Conservation (phyloP, 352 stramenopile genomes). For the Globisporangium spiculum region DNA sequence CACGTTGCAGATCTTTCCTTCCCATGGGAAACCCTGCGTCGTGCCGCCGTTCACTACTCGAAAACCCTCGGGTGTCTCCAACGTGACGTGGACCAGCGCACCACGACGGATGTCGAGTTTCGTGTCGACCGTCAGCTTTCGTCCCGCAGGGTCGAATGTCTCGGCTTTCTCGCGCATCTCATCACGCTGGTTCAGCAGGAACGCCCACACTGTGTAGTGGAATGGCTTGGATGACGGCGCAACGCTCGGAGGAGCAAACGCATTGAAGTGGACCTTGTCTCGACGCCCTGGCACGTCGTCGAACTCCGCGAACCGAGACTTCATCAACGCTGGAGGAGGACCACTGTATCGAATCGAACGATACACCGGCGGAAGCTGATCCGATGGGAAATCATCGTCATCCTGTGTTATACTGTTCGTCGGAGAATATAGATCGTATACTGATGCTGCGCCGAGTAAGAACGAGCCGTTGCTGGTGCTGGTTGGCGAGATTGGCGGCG, state of each 20-base stretch:
- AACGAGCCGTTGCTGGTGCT: constrained; percentile 28
- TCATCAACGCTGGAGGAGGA: constrained; percentile 20
- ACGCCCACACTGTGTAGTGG: constrained; percentile 71
- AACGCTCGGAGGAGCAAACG: constrained; percentile 64
- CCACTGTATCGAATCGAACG: constrained; percentile 59
- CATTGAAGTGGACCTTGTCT: constrained; percentile 77
- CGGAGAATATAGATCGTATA: constrained; percentile 55
- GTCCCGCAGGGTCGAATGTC: constrained; percentile 30
- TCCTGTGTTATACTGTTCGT: constrained; percentile 42
- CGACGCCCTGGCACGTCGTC: constrained; percentile 40
- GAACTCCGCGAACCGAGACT: constrained; percentile 30
- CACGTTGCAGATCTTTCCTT: constrained; percentile 63
- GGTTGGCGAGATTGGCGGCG: constrained; percentile 32
- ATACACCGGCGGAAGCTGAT: constrained; percentile 72
- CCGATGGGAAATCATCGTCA: constrained; percentile 51
- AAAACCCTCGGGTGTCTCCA: constrained; percentile 66
- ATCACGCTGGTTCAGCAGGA: constrained; percentile 59
- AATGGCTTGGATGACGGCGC: constrained; percentile 60
- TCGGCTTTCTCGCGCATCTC: constrained; percentile 66
- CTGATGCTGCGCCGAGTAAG: constrained; percentile 6
- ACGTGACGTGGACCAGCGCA: constrained; percentile 67
- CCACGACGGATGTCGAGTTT: constrained; percentile 71
- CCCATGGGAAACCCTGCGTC: constrained; percentile 69
- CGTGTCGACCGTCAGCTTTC: constrained; percentile 54
- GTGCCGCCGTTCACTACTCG: constrained; percentile 51